Evolutionary conservation across 805 yeast species (phyloP).

Genomic region (Wickerhamiella lipophila): DNA sequence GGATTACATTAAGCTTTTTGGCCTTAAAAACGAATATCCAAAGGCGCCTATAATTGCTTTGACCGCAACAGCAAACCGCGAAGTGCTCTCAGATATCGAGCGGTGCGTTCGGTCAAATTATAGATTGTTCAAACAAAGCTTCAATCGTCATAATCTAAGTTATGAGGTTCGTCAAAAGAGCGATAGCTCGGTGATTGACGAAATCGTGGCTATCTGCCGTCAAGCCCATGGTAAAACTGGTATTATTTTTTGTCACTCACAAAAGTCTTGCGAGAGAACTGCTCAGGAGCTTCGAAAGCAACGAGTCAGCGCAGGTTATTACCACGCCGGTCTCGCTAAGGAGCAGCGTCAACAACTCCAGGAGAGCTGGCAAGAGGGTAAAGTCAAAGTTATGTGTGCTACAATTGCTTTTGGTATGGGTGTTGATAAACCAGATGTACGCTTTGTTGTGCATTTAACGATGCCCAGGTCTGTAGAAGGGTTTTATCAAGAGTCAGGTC

Average conservation of each 20-base stretch:
- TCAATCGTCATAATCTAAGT: constrained; percentile 73
- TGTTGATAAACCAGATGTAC: constrained; percentile 89
- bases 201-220: constrained; percentile 18
- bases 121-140: constrained; percentile 70
- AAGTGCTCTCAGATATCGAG: constrained; percentile 73
- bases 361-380: constrained; percentile 63
- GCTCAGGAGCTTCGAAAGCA: constrained; percentile 43
- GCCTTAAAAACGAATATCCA: constrained; percentile 62
- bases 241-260: constrained; percentile 86
- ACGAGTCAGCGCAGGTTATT: constrained; percentile 58
- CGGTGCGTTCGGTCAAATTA: constrained; percentile 55
- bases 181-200: constrained; percentile 15
- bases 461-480: constrained; percentile 88
- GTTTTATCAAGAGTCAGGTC: constrained; percentile 94
- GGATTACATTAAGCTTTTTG: constrained; percentile 71
- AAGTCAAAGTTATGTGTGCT: constrained; percentile 75
- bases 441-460: constrained; percentile 80
- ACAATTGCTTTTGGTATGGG: constrained; percentile 99
- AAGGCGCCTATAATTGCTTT: constrained; percentile 85
- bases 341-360: constrained; percentile 66
- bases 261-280: constrained; percentile 74
- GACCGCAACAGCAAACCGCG: constrained; percentile 93
- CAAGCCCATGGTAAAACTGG: constrained; percentile 56
- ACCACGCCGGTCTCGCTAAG: constrained; percentile 91
- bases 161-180: constrained; percentile 63